Evolutionary conservation across 805 yeast genomes (phyloP).

Genomic region (Wickerhamiella parazyma): DNA sequence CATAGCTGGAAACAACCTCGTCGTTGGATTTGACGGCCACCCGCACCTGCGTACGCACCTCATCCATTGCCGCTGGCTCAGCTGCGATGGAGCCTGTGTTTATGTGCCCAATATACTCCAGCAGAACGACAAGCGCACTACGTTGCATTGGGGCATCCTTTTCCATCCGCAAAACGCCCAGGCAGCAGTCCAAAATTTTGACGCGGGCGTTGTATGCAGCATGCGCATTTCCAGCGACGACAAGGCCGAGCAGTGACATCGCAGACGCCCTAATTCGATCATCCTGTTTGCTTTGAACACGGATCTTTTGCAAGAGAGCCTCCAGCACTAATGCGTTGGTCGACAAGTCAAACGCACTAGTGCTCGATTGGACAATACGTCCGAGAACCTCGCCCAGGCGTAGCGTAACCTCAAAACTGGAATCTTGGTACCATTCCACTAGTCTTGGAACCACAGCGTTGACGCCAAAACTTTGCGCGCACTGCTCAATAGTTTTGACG

Average conservation of each 20-base stretch:
- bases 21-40: background rate
- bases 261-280: slow-evolving; percentile 68
- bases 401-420: slow-evolving; percentile 50
- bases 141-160: slow-evolving; percentile 44
- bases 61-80: background rate
- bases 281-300: slow-evolving; percentile 28
- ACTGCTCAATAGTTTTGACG: slow-evolving; percentile 58
- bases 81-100: slow-evolving; percentile 20
- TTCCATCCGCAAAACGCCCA: slow-evolving; percentile 62
- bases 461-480: slow-evolving; percentile 35
- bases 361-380: slow-evolving; percentile 39
- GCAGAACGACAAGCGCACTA: slow-evolving; percentile 54
- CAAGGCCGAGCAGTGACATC: slow-evolving; percentile 66
- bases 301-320: slow-evolving; percentile 10
- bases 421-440: slow-evolving; percentile 27
- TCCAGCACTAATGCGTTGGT: slow-evolving; percentile 29
- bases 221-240: slow-evolving; percentile 45
- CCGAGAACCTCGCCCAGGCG: slow-evolving; percentile 71
- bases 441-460: slow-evolving; percentile 28
- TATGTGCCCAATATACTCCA: slow-evolving; percentile 20
- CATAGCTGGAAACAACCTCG: slow-evolving; percentile 6
- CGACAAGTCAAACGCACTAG: slow-evolving; percentile 35
- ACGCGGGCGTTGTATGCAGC: slow-evolving; percentile 36
- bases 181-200: slow-evolving; percentile 59
- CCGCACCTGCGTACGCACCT: background rate